These are phyloP conservation scores for Rosa lucieae DNA, from an alignment of 306 rosid species.

Conservation along the genomic window DNA sequence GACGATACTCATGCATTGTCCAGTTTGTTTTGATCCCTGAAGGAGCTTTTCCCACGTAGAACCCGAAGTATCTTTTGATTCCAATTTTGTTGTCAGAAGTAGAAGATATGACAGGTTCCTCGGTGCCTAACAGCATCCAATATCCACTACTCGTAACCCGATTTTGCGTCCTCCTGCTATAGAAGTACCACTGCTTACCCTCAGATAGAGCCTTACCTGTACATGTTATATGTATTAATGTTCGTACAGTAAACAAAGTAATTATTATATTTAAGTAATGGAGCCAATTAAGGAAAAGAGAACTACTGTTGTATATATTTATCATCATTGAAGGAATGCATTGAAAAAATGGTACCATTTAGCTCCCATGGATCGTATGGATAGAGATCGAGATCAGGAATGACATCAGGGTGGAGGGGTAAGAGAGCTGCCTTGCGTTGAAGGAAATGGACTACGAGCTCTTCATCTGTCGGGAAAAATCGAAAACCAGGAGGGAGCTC, in stretches of 20 bases:
- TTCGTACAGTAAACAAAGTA: not conserved
- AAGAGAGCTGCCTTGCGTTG: conserved; percentile 80
- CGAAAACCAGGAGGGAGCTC: conserved; percentile 93
- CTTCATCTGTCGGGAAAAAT: conserved; percentile 89
- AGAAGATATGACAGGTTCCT: conserved; percentile 53
- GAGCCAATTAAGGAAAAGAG: not conserved
- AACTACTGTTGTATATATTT: not conserved
- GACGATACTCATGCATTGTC: conserved; percentile 88
- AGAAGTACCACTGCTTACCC: conserved; percentile 89
- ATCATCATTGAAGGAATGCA: not conserved
- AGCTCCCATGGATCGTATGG: conserved; percentile 92
- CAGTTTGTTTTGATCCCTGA: conserved; percentile 67
- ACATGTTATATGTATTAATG: conserved; percentile 6
- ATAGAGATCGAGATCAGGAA: conserved; percentile 89
- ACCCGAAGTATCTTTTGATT: conserved; percentile 61
- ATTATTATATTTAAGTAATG: not conserved
- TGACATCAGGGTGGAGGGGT: conserved; percentile 93
- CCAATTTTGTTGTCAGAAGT: conserved; percentile 58
- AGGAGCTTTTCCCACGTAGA: conserved; percentile 58
- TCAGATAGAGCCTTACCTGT: conserved; percentile 84
- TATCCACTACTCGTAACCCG: conserved; percentile 62
- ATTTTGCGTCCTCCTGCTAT: conserved; percentile 73
- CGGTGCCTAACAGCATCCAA: conserved; percentile 71
- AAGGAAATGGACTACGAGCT: conserved; percentile 88
- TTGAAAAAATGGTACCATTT: conserved; percentile 40